Evolutionary conservation across 2,329 filamentous ascomycete genomes (phyloP).

Genomic region (Phialophora verrucosa): DNA sequence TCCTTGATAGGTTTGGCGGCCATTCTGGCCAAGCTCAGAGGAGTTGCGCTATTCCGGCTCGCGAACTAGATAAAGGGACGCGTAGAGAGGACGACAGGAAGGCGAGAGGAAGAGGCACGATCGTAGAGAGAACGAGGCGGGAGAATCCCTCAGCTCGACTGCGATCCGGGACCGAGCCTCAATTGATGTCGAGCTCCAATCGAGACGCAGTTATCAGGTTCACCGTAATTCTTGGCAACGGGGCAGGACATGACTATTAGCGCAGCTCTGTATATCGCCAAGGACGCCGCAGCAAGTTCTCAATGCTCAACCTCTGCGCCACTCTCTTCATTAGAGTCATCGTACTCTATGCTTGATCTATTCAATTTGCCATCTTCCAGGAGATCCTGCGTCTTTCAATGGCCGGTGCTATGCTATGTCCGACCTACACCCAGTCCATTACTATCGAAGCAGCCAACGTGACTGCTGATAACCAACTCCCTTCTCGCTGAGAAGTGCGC

Average conservation of each 20-base stretch:
- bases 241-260: neutral
- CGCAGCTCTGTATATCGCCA: neutral
- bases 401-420: neutral
- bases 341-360: neutral
- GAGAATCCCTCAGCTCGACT: neutral
- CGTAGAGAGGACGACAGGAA: constrained; percentile 5
- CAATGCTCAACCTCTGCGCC: neutral
- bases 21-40: constrained; percentile 28
- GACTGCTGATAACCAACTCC: neutral
- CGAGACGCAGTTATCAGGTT: constrained; percentile 6
- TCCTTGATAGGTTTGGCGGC: constrained; percentile 34
- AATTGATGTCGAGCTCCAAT: constrained; percentile 6
- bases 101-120: neutral
- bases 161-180: neutral
- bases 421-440: neutral
- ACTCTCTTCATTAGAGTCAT: neutral
- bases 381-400: neutral
- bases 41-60: neutral
- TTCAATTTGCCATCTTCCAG: neutral
- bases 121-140: neutral
- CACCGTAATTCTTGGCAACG: constrained; percentile 14
- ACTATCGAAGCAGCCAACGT: neutral
- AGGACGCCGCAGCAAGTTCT: neutral
- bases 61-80: neutral
- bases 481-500: constrained; percentile 12